Evolutionary conservation across 176 grass and related monocot genomes (phyloP).

Genomic region (Chloris gayana): DNA sequence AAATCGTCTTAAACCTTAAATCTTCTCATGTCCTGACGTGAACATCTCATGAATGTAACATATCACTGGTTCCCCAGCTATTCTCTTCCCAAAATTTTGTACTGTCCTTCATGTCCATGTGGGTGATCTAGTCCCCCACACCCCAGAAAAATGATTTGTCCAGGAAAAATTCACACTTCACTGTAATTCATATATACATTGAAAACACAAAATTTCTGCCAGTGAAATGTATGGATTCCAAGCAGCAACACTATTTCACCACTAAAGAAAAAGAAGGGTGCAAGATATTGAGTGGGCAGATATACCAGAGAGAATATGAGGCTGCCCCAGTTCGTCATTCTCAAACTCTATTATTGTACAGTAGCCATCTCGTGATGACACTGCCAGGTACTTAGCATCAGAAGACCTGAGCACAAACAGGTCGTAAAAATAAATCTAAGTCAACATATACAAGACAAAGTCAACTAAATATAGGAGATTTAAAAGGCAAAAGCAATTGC

Average conservation of each 20-base stretch:
- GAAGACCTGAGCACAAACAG: conserved; percentile 58
- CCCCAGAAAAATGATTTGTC: neutral
- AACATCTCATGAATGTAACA: neutral
- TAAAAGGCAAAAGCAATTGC: conserved; percentile 23
- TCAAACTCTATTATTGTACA: conserved; percentile 98
- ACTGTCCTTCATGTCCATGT: neutral
- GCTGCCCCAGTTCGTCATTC: conserved; percentile 71
- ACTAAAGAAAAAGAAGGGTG: neutral
- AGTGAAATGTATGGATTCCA: neutral
- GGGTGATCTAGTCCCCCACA: neutral
- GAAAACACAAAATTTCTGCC: neutral
- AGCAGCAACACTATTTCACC: neutral
- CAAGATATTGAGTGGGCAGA: neutral
- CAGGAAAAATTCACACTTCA: too few relatives aligned
- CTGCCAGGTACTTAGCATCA: conserved; percentile 84
- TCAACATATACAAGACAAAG: conserved; percentile 4
- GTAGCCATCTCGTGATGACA: conserved; percentile 88
- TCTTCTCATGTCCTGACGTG: neutral
- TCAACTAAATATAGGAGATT: neutral
- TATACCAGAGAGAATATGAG: conserved; percentile 60
- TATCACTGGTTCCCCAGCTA: neutral
- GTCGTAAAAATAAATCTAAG: conserved; percentile 1
- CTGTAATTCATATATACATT: too few relatives aligned
- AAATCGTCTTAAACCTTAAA: neutral
- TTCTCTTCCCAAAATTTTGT: neutral